These are phyloP conservation scores for Mycena amicta DNA, from an alignment of 768 basidiomycete species.

Conservation along the genomic window DNA sequence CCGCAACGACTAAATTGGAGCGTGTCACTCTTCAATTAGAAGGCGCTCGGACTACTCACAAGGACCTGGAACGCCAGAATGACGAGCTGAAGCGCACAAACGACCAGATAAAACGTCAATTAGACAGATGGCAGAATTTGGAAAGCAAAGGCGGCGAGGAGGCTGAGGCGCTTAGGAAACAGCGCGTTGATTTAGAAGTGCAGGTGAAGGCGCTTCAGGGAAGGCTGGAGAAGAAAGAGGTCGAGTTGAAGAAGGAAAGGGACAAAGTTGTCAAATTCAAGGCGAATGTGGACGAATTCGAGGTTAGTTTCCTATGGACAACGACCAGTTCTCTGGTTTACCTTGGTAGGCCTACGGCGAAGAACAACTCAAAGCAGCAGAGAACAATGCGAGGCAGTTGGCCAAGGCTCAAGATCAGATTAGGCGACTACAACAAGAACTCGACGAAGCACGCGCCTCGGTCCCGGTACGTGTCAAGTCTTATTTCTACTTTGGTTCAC, in stretches of 20 bases:
- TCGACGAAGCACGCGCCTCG: slow-evolving; percentile 41
- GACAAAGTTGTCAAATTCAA: slow-evolving; percentile 46
- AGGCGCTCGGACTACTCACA: slow-evolving; percentile 50
- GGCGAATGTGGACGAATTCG: slow-evolving; percentile 42
- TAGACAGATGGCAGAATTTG: slow-evolving; percentile 68
- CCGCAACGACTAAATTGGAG: slow-evolving; percentile 54
- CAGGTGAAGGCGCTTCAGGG: slow-evolving; percentile 51
- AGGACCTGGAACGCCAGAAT: slow-evolving; percentile 57
- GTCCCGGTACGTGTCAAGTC: slow-evolving; percentile 22
- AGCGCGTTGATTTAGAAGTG: slow-evolving; percentile 58
- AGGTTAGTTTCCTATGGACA: slow-evolving; percentile 37
- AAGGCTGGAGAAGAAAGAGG: slow-evolving; percentile 37
- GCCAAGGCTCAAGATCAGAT: slow-evolving; percentile 45
- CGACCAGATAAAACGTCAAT: slow-evolving; percentile 59
- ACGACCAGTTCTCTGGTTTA: too few species aligned
- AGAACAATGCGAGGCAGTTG: slow-evolving; percentile 36
- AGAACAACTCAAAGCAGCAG: slow-evolving; percentile 37
- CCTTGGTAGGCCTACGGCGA: slow-evolving; percentile 40
- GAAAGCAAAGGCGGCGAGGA: slow-evolving; percentile 68
- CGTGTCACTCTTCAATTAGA: slow-evolving; percentile 62
- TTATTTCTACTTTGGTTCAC: neutral
- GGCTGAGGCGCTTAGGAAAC: slow-evolving; percentile 55
- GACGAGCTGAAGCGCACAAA: slow-evolving; percentile 61
- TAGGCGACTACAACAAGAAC: slow-evolving; percentile 45
- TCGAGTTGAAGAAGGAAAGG: slow-evolving; percentile 46